Evolutionary conservation across 306 rosid genomes (phyloP).

Genomic region (Prunus campanulata): DNA sequence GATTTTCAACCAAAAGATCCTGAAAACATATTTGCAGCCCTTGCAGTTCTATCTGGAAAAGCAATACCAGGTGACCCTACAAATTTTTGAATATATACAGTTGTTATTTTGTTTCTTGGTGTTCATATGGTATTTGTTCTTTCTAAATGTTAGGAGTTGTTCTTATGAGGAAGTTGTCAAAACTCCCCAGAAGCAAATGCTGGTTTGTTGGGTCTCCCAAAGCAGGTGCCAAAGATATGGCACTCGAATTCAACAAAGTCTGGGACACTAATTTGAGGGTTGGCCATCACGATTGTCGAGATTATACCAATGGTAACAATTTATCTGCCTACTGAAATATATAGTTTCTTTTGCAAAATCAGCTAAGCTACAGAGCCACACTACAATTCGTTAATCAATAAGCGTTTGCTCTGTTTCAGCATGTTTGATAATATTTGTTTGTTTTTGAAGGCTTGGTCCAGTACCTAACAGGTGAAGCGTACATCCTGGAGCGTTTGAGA

Average conservation of each 20-base stretch:
- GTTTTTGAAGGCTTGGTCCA: slow-evolving; percentile 62
- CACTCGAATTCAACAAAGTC: slow-evolving; percentile 55
- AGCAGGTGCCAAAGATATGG: slow-evolving; percentile 44
- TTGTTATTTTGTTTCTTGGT: background rate
- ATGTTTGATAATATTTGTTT: background rate
- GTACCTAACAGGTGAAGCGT: slow-evolving; percentile 62
- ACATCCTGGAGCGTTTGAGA: slow-evolving; percentile 62
- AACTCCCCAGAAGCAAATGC: slow-evolving; percentile 68
- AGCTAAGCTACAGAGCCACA: background rate
- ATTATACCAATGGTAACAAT: slow-evolving; percentile 71
- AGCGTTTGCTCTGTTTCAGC: background rate
- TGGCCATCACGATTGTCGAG: slow-evolving; percentile 76
- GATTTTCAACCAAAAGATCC: slow-evolving; percentile 99
- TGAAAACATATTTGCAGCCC: slow-evolving; percentile 66
- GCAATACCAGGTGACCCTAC: slow-evolving; percentile 54
- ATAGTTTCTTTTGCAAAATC: slow-evolving; percentile 4
- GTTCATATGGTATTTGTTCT: background rate
- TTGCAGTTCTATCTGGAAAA: slow-evolving; percentile 70
- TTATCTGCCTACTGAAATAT: background rate
- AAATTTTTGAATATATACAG: no score
- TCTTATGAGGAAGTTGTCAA: slow-evolving; percentile 56
- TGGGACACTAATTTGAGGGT: slow-evolving; percentile 66
- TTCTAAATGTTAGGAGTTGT: slow-evolving; percentile 46
- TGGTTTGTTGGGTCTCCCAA: slow-evolving; percentile 74
- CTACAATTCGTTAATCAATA: background rate